These are phyloP conservation scores for Striga hermonthica DNA, from an alignment of 305 asterid species.

Conservation along the genomic window DNA sequence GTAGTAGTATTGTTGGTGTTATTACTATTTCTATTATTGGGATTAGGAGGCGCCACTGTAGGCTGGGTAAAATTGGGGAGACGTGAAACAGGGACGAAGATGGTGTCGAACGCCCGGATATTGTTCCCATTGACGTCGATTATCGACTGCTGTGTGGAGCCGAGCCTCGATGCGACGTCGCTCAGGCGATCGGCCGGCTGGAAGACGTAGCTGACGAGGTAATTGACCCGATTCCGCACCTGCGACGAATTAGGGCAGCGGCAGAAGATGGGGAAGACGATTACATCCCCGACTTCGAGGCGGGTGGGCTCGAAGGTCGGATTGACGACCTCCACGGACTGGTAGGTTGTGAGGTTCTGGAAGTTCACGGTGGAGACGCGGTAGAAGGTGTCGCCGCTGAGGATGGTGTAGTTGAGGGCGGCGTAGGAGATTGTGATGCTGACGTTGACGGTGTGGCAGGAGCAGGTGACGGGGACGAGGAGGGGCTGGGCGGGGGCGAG, in stretches of 20 bases:
- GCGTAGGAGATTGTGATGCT: constrained; percentile 57
- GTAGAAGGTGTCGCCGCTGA: constrained; percentile 52
- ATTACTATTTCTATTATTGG: too few species aligned
- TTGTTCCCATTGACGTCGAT: constrained; percentile 46
- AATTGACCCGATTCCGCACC: constrained; percentile 37
- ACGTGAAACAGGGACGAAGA: constrained; percentile 67
- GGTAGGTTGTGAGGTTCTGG: constrained; percentile 66
- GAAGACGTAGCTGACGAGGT: constrained; percentile 61
- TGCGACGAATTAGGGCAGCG: constrained; percentile 57
- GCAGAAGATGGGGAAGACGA: constrained; percentile 71
- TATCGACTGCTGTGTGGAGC: constrained; percentile 44
- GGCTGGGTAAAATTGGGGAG: constrained; percentile 64
- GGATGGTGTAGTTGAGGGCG: constrained; percentile 43
- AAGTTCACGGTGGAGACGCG: constrained; percentile 35
- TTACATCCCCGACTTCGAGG: constrained; percentile 38
- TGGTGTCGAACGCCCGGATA: constrained; percentile 40
- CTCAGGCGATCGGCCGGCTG: constrained; percentile 56
- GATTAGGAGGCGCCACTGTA: not conserved
- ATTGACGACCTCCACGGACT: constrained; percentile 66
- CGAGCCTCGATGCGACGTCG: constrained; percentile 51
- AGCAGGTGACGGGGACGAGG: constrained; percentile 66
- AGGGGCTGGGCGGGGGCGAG: constrained; percentile 55
- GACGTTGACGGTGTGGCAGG: constrained; percentile 58
- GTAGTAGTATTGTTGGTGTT: not conserved
- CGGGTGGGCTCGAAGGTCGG: constrained; percentile 45